Percentiles rank a stretch among this genome's conserved stretches.
These are phyloP conservation scores for Lactarius tabidus DNA, from an alignment of 768 basidiomycete genomes.

Conservation along the genomic window DNA sequence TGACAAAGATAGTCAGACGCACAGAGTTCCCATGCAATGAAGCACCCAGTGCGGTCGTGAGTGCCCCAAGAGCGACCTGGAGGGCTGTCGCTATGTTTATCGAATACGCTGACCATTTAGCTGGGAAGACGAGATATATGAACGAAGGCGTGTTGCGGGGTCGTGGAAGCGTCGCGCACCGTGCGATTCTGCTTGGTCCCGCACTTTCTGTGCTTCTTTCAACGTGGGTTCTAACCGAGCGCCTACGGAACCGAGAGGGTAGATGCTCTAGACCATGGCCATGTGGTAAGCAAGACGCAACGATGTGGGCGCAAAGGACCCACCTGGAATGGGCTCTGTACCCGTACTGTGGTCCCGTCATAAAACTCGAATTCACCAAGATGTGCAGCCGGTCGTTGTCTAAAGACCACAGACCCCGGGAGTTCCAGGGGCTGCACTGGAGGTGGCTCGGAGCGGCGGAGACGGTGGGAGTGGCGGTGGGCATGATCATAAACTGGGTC, in stretches of 20 bases:
- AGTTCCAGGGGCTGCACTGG: neutral
- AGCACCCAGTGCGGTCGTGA: constrained; percentile 27
- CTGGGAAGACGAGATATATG: neutral
- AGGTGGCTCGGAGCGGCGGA: neutral
- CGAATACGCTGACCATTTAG: constrained; percentile 4
- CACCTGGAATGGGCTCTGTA: neutral
- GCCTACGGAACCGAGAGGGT: neutral
- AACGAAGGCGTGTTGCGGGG: neutral
- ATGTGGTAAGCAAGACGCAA: neutral
- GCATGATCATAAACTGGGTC: neutral
- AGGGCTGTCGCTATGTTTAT: constrained; percentile 28
- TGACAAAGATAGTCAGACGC: neutral
- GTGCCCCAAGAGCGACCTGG: constrained; percentile 27
- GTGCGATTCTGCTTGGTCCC: neutral
- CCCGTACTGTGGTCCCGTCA: neutral
- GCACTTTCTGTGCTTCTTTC: neutral
- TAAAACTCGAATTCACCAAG: neutral
- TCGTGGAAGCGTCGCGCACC: neutral
- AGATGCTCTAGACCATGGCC: neutral
- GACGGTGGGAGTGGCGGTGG: too few relatives aligned
- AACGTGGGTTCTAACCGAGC: neutral
- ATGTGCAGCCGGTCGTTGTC: neutral
- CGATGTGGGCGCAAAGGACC: neutral
- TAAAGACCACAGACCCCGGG: neutral
- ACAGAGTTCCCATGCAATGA: constrained; percentile 17